A percentile compares a stretch with the other conserved stretches of the same genome.
Conservation (phyloP, 1,139 yeast species). For the Magnusiomyces starmeri region DNA sequence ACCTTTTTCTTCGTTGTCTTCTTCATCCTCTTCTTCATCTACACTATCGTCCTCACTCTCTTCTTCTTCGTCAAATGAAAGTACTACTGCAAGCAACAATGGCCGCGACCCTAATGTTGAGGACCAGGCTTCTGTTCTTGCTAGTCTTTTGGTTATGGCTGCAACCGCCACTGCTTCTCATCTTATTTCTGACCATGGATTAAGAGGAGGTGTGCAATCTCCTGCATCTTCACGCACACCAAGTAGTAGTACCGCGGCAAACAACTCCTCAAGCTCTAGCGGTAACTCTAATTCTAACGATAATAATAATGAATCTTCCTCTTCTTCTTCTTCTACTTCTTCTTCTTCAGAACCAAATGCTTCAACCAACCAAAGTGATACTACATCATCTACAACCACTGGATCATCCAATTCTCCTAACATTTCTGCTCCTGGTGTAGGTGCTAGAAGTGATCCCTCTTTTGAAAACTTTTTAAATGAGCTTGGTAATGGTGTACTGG, state of each 20-base stretch:
- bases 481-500: conserved; percentile 37
- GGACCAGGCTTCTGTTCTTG: conserved; percentile 39
- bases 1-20: background rate
- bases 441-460: conserved; percentile 22
- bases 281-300: background rate
- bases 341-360: background rate
- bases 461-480: conserved; percentile 39
- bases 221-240: background rate
- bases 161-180: conserved; percentile 42
- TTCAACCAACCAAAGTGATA: background rate
- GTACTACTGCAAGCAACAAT: background rate
- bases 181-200: conserved; percentile 30
- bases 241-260: background rate
- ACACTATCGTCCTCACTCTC: background rate
- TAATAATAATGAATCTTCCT: background rate
- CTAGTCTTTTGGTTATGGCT: conserved; percentile 41
- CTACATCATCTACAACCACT: background rate
- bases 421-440: conserved; percentile 3
- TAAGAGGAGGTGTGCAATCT: background rate
- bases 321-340: background rate
- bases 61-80: background rate
- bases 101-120: conserved; percentile 21
- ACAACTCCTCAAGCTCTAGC: background rate
- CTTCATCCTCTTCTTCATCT: background rate
- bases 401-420: background rate